Evolutionary conservation across 306 rosid species (phyloP), one percentile per base, ranked within the genome.

Genomic region (Begonia masoniana): DNA sequence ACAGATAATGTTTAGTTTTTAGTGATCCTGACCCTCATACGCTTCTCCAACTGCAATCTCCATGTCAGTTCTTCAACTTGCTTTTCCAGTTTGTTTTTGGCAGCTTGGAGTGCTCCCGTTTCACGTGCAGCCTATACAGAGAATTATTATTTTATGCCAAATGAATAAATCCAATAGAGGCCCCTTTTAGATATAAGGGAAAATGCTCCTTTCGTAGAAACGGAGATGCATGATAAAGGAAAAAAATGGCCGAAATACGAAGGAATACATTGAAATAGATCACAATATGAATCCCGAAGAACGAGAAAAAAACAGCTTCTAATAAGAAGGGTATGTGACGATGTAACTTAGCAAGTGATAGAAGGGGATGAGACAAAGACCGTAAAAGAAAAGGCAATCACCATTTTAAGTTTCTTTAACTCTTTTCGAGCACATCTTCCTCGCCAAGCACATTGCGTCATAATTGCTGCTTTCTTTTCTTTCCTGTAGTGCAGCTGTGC

Each of bases 21-120:
- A 47, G 7, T 12, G 23, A 50, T 23, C 41, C 66, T 59, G 79
- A 87, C 99, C 95, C 93, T 82, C 71, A 74, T 56, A 61, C 99
- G 99, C 62, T 83, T 92, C 85, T 92, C 99, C 74, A 92, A 78
- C 71, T 87, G 96, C 59, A 92, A 71, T 68, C 99, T 92, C 87
- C 89, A 81, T 46, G 96, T 70, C 63, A 92, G 77, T 56, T 92
- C 99, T 66, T 92, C 99, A 56, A 92, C 99, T 74, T 92, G 99
- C 70, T 92, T 92, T 74, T 92, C 99, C 64, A 92, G 75, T 83
- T 92, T 92, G 74, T 92, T 92, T 79, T 92, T 92, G 62, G 99
- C 99, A 62, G 99, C 99, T 82, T 92, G 99, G 54, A 92, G 96
- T 59, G 99, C 99, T 51, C 99, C 99, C 15, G 99, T 92, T 76